A percentile compares a stretch with the other conserved stretches of the same genome.
These are phyloP conservation scores for Heliosperma pusillum DNA, from an alignment of 148 eudicot genomes.

Conservation along the genomic window DNA sequence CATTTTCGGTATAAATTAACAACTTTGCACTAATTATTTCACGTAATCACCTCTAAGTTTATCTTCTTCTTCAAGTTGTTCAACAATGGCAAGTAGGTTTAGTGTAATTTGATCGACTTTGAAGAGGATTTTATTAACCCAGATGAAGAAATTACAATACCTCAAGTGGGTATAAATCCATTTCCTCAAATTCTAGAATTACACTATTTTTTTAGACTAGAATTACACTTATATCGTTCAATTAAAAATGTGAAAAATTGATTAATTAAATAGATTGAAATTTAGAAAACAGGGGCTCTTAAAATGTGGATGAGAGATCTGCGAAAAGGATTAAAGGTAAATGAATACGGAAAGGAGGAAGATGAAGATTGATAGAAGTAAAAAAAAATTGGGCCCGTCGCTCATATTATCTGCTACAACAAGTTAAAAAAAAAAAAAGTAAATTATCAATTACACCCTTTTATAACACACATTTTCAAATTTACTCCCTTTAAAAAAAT, in stretches of 20 bases:
- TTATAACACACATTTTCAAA: too few relatives aligned
- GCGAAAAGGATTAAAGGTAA: too few relatives aligned
- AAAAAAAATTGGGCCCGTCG: too few relatives aligned
- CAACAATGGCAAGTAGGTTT: neutral
- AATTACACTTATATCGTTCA: neutral
- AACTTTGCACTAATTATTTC: too few relatives aligned
- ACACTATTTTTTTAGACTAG: neutral
- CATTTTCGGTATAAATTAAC: constrained; percentile 19
- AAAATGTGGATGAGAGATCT: constrained; percentile 7
- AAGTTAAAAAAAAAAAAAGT: too few relatives aligned
- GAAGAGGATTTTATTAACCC: neutral
- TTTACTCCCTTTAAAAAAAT: too few relatives aligned
- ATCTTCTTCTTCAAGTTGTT: neutral
- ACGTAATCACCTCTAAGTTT: neutral
- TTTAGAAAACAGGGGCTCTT: neutral
- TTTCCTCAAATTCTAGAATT: neutral
- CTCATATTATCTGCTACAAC: too few relatives aligned
- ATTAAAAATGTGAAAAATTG: neutral
- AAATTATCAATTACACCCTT: too few relatives aligned
- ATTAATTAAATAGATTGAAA: neutral
- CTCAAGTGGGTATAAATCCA: constrained; percentile 12
- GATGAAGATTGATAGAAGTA: neutral
- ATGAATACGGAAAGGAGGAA: constrained; percentile 10
- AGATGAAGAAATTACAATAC: constrained; percentile 19
- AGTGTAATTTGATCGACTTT: neutral